A percentile compares a stretch with the other conserved stretches of the same genome.
These are phyloP conservation scores for Plectosphaerella plurivora DNA, from an alignment of 2,329 filamentous ascomycete genomes.

Conservation along the genomic window DNA sequence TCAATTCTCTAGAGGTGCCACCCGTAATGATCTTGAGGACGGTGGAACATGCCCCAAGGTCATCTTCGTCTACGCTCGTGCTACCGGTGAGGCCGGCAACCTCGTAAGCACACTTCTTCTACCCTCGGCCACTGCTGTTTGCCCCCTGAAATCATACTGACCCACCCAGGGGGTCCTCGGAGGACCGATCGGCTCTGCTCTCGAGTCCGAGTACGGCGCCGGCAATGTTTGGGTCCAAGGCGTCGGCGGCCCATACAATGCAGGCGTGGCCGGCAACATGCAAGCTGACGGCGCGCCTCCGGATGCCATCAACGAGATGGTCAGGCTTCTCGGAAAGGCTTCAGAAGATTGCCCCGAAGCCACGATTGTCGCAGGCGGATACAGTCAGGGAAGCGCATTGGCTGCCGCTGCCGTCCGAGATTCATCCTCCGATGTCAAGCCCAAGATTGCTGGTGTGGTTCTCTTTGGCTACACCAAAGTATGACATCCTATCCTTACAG, in stretches of 20 bases:
- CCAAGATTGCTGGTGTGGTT: constrained; percentile 14
- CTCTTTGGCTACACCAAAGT: constrained; percentile 14
- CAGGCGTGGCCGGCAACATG: constrained; percentile 23
- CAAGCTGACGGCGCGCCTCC: constrained; percentile 21
- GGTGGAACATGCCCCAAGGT: constrained; percentile 10
- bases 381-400: constrained; percentile 27
- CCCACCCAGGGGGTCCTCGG: constrained; percentile 13
- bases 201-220: constrained; percentile 18
- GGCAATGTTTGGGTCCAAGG: constrained; percentile 34
- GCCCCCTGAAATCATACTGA: no score
- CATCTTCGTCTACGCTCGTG: constrained; percentile 34
- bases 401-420: constrained; percentile 17
- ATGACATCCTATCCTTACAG: constrained; percentile 8
- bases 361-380: constrained; percentile 29
- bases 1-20: no score
- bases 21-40: neutral
- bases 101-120: constrained; percentile 18
- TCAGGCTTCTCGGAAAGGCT: constrained; percentile 24
- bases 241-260: constrained; percentile 32
- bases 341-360: constrained; percentile 27
- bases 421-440: constrained; percentile 10
- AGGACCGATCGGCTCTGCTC: constrained; percentile 17
- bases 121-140: no score
- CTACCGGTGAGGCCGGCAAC: constrained; percentile 31
- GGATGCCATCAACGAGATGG: constrained; percentile 22